Conservation (phyloP, 2,329 filamentous ascomycete species). For the Aspergillus bombycis region DNA sequence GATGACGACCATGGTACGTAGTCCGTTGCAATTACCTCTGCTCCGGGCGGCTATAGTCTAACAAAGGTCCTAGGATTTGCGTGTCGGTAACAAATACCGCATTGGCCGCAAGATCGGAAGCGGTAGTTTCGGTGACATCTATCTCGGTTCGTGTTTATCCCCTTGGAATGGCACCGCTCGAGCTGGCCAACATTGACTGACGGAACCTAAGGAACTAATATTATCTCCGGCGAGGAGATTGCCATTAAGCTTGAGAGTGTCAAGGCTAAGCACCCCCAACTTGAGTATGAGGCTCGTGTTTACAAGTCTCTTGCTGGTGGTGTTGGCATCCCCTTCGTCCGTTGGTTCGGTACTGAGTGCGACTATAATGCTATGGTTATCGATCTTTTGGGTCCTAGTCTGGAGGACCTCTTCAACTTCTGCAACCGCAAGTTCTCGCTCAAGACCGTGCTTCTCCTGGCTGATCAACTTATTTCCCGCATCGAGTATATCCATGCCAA, state of each 20-base stretch:
- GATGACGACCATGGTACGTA: slow-evolving; percentile 45
- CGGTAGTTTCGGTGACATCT: slow-evolving; percentile 97
- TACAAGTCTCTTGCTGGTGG: slow-evolving; percentile 86
- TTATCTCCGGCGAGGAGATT: slow-evolving; percentile 99
- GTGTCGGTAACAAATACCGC: slow-evolving; percentile 99
- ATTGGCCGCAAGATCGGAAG: slow-evolving; percentile 99
- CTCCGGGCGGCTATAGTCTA: slow-evolving; percentile 13
- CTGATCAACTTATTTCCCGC: slow-evolving; percentile 97
- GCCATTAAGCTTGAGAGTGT: slow-evolving; percentile 99
- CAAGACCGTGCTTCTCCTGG: slow-evolving; percentile 95
- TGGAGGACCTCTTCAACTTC: slow-evolving; percentile 99
- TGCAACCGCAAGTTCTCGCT: slow-evolving; percentile 99
- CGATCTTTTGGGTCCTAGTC: slow-evolving; percentile 88
- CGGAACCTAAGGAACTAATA: slow-evolving; percentile 78
- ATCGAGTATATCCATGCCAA: slow-evolving; percentile 99
- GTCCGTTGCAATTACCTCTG: background rate
- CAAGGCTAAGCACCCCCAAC: slow-evolving; percentile 98
- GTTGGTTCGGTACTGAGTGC: slow-evolving; percentile 99
- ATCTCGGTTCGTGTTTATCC: slow-evolving; percentile 65
- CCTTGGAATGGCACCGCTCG: background rate
- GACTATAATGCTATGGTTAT: slow-evolving; percentile 99
- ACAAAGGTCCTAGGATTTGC: slow-evolving; percentile 75
- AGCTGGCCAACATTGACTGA: slow-evolving; percentile 16
- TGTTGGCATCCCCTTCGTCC: slow-evolving; percentile 97
- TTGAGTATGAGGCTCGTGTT: slow-evolving; percentile 97